phyloP scores from a whole-genome alignment of 2,329 filamentous ascomycete species.

The Fusarium siculi region DNA sequence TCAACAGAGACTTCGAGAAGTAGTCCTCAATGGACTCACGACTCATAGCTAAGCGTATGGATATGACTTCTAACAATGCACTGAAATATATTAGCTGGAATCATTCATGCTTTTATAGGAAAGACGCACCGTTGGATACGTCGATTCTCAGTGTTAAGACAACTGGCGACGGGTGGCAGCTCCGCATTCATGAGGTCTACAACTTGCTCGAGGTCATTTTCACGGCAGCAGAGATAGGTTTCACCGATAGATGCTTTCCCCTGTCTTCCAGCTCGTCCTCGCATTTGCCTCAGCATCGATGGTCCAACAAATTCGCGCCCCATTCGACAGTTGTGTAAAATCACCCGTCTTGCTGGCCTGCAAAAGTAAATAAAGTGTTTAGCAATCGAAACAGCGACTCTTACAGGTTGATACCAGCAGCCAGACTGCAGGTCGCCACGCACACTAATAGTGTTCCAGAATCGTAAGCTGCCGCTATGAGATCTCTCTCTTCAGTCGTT shows the following conservation, averaged over 20 bases:
- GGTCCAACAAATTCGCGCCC: slow-evolving; percentile 80
- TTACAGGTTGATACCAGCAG: slow-evolving; percentile 81
- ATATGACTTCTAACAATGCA: slow-evolving; percentile 77
- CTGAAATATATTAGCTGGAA: slow-evolving; percentile 51
- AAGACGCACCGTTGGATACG: slow-evolving; percentile 70
- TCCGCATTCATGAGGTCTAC: slow-evolving; percentile 78
- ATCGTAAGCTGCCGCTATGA: slow-evolving; percentile 78
- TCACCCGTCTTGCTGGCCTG: slow-evolving; percentile 74
- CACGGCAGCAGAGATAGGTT: slow-evolving; percentile 79
- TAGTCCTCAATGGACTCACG: slow-evolving; percentile 74
- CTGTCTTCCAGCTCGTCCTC: slow-evolving; percentile 80
- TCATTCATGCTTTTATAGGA: background rate
- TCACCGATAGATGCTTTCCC: slow-evolving; percentile 82
- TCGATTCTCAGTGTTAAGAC: slow-evolving; percentile 72
- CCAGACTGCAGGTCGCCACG: slow-evolving; percentile 81
- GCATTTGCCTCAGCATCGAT: slow-evolving; percentile 84
- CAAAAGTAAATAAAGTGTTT: slow-evolving; percentile 13
- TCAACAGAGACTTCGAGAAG: slow-evolving; percentile 73
- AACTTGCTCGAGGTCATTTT: slow-evolving; percentile 74
- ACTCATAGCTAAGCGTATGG: slow-evolving; percentile 74
- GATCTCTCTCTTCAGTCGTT: slow-evolving; percentile 78
- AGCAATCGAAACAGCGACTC: slow-evolving; percentile 7
- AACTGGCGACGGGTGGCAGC: slow-evolving; percentile 75
- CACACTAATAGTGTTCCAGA: slow-evolving; percentile 74
- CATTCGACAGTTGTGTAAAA: slow-evolving; percentile 80